Evolutionary conservation across 2,329 filamentous ascomycete genomes (phyloP).

Genomic region (Lachnellula willkommii): DNA sequence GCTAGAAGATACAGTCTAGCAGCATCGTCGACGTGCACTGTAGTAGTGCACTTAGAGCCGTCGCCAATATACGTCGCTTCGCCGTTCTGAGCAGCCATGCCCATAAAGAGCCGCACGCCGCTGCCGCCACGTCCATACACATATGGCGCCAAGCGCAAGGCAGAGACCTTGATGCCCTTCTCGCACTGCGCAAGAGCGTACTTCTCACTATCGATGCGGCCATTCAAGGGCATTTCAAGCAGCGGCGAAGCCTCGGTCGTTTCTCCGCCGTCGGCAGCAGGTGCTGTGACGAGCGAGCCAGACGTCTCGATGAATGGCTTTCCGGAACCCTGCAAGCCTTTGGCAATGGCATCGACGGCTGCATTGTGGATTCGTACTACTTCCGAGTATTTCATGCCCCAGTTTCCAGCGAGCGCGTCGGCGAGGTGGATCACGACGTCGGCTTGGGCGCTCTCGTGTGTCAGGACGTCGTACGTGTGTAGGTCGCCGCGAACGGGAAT

Average conservation of each 20-base stretch:
- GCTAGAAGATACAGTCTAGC: slow-evolving; percentile 38
- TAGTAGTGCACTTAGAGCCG: slow-evolving; percentile 28
- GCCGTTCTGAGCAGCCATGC: slow-evolving; percentile 28
- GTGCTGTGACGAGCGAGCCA: background rate
- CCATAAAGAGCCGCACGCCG: slow-evolving; percentile 16
- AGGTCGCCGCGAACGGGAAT: background rate
- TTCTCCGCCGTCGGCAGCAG: background rate
- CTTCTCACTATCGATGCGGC: background rate
- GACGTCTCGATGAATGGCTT: background rate
- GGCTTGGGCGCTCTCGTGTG: background rate
- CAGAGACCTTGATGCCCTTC: background rate
- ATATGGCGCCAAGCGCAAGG: background rate
- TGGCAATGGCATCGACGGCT: background rate
- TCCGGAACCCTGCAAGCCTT: background rate
- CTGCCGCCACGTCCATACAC: background rate
- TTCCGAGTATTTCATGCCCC: background rate
- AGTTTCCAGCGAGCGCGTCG: background rate
- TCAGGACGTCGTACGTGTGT: background rate
- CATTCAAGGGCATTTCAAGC: background rate
- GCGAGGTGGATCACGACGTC: background rate
- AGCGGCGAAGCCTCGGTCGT: background rate
- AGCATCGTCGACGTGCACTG: slow-evolving; percentile 40
- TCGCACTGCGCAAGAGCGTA: background rate
- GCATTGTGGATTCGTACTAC: background rate
- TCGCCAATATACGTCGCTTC: slow-evolving; percentile 29